Evolutionary conservation across 768 basidiomycete species (phyloP), one percentile per base, ranked within the genome.

Genomic region (Tylopilus subfusipes): DNA sequence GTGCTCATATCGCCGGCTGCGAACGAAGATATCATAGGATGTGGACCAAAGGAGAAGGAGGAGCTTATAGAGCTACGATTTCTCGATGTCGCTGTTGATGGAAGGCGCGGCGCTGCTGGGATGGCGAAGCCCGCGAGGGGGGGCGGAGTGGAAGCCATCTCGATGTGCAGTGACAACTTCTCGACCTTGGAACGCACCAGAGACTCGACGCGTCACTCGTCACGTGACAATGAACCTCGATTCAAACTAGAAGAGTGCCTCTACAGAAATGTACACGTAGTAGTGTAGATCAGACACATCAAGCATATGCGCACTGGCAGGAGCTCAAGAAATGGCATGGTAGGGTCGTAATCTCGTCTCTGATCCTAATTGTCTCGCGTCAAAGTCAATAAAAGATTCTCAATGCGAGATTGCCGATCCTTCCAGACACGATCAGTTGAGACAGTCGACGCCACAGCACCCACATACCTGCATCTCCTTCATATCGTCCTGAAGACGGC

Each of bases 21-120:
- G 63, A 85, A 84, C 0, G 88, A 85, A 64, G 86, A 82, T 25
- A 90, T 78, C 25, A 92, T 78, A 12, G 82, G 82, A 63, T 88
- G 85, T 21, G 90, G 90, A 27, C 85, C 88, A 62, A 91, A 89
- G 1, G 91, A 92, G 72, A 93, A 91, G 3, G 89, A 88, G 2
- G 86, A 85, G 61, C 85, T 84, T 38, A 91, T 81, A 6, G 90
- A 91, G 45, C 78, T 78, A 50, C 88, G 79, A 53, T 79, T 78
- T 53, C 86, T 81, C 48, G 70, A 82, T 13, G 74, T 68, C n/a
- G 78, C 75, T 2, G 83, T 77, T 2, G 83, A 83, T 14, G 79
- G 76, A 19, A 83, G 62, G 39, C 74, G 78, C 11, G 82, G 80
- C 40, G 81, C 75, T 53, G 73, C 63, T 42, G 77, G 77, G 34